Evolutionary conservation across 2,329 filamentous ascomycete species (phyloP), one percentile per base, ranked within the genome.

Genomic region (Xylaria arbuscula): DNA sequence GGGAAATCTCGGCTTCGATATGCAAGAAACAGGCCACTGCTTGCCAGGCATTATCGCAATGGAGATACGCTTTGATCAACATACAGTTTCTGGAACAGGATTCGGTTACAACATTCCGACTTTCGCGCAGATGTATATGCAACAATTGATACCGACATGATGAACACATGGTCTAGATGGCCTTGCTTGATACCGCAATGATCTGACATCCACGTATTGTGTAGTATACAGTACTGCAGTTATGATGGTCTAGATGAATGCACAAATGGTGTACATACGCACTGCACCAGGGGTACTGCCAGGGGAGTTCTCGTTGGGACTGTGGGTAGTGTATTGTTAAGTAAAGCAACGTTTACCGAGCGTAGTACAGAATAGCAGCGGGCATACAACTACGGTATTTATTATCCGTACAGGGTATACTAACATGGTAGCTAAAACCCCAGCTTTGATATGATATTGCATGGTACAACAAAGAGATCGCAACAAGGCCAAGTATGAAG

Each of bases 31-130:
- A 47, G 28, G 62, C 36, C 54, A 64, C 47, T 19, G 36, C 42
- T 28, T 51, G 19, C 42, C 36, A 24, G 42, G 34, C 22, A 36
- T 8, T 9, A 42, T 42, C 19, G 24, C 36, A 24, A 24, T 34
- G 54, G 22, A n/a, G 15, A 22, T 55, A 19, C 48, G 38, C 47
- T 38, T 60, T 47, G 48, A 55, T 17, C 38, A 32, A 17, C n/a
- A 47, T 55, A 38, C 40, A 36, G 48, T 15, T 45, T 17, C 36
- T 10, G 45, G 45, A 58, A 17, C 54, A 57, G 32, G 62, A 47
- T 59, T 38, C 63, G 63, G 63, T 47, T 60, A 28, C n/a, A 36
- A 36, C 38, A 48, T 65, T 48, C 63, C 63, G 48, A 32, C 19
- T 42, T 36, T 17, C 28, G 2, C 28, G 28, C 28, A 28, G 28